Base-by-base conservation (phyloP, 768 basidiomycete genomes). In the Galerina marginata region DNA sequence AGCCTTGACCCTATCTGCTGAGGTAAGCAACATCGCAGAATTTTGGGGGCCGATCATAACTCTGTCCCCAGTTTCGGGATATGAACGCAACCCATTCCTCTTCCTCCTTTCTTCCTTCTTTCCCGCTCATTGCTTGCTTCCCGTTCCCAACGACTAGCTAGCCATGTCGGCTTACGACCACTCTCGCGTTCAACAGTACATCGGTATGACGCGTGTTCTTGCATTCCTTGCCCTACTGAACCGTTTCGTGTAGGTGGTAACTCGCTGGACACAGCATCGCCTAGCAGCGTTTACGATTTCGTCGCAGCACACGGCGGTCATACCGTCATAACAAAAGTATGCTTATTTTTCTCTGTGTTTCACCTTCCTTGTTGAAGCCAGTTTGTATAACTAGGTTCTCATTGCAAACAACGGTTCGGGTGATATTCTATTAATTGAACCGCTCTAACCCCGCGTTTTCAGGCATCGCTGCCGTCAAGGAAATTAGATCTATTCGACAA, bases 401-500 rank as follows among this genome's bases (percentile, higher is more conserved):
- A 99, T 99, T 75, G 96, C 96, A 64, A 99, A 99, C 78, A 99
- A 99, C 75, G 96, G 96, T 92, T 68, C 48, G 75, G 70, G 52
- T 44, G 15, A 38, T 12, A 15, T 42, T 20, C 43, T 39, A 10
- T 37, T 42, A 12, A 29, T 23, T 50, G 23, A 44, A 15, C 43
- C 37, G 36, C 36, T 59, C 54, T 58, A 67, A 63, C 65, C 72
- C 10, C 12, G 9, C 11, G 14, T 14, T 15, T 54, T n/a, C 64
- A 93, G 93, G 93, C 84, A 99, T 98, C 70, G 96, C 96, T 53
- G 97, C 96, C 56, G 97, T 99, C 50, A 99, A 99, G 77, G 97
- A 99, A 79, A 99, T 99, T 70, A 89, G 97, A 50, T 99, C 97
- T 48, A 91, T 99, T 67, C 88, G 97, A 58, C 96, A 99, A 87